Evolutionary conservation across 148 eudicot genomes (phyloP), one percentile per base, ranked within the genome.

Genomic region (Vaccinium corymbosum): DNA sequence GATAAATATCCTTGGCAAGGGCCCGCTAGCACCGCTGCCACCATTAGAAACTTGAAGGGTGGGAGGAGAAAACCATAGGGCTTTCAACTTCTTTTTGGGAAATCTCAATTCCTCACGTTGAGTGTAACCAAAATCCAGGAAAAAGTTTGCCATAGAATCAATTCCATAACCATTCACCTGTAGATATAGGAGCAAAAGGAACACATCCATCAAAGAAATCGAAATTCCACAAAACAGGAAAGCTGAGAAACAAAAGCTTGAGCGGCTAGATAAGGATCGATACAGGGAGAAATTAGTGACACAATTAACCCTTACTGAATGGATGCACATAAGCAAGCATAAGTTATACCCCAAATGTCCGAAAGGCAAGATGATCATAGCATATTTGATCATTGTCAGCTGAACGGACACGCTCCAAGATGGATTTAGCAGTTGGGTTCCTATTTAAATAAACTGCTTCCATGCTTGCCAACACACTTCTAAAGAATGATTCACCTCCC

Each of bases 11-110:
- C 99, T 90, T 12, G 99, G 99, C 84, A 97, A 89, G 50, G 99
- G 98, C 29, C 98, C 99, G 89, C 90, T 85, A 19, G 89, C 81
- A 78, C 98, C 92, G 56, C 89, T 91, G 50, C 98, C 96, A 73
- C 74, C 87, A 51, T 87, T 90, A 51, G 82, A 78, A 77, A 38
- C 12, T 71, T 91, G 83, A 83, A 79, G 76, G 53, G 77, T 80
- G 5, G 99, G 98, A 14, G 99, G 99, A 61, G 98, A 90, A 86
- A 93, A 97, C 99, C 99, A 97, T 68, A 84, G 87, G 1, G 99
- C 99, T 89, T 93, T 97, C 89, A 97, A 78, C 90, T 97, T 97
- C 90, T 97, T 97, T 42, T 92, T 94, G 1, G 98, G 99, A 84
- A 97, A 97, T 76, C 91, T 85, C 89, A 97, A 91, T 83, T 97